Percentiles rank a stretch among this genome's conserved stretches.
These are phyloP conservation scores for Lumnitzera racemosa DNA, from an alignment of 345 rosid genomes.

Conservation along the genomic window DNA sequence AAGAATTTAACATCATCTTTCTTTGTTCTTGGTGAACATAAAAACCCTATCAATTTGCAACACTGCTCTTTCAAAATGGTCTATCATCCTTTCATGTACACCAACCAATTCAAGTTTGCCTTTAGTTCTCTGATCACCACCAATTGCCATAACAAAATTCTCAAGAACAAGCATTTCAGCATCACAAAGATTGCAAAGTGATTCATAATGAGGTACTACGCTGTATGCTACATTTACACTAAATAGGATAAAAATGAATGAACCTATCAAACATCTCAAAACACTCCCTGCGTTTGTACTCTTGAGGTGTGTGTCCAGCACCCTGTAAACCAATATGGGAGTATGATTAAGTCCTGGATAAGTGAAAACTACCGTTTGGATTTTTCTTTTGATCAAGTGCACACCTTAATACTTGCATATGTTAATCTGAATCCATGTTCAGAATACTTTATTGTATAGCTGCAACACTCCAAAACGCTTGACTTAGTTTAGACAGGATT, in stretches of 20 bases:
- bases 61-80: too few species aligned
- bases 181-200: too few species aligned
- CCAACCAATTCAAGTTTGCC: too few species aligned
- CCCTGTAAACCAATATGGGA: constrained; percentile 7
- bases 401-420: constrained; percentile 25
- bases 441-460: constrained; percentile 22
- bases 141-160: too few species aligned
- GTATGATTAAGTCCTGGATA: neutral
- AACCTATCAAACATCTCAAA: constrained; percentile 16
- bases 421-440: constrained; percentile 13
- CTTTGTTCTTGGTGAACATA: too few species aligned
- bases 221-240: neutral
- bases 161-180: too few species aligned
- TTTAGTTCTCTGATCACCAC: too few species aligned
- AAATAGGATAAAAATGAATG: constrained; percentile 19
- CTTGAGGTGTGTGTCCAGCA: constrained; percentile 26
- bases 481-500: neutral
- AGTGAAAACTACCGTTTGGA: neutral
- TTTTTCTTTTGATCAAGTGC: too few species aligned
- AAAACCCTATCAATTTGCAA: too few species aligned
- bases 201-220: too few species aligned
- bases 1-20: too few species aligned
- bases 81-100: too few species aligned
- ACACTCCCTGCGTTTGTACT: constrained; percentile 17
- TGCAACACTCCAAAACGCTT: constrained; percentile 1